These are phyloP conservation scores for Trichoderma reesei DNA, from an alignment of 495 filamentous ascomycete species.

Conservation along the genomic window DNA sequence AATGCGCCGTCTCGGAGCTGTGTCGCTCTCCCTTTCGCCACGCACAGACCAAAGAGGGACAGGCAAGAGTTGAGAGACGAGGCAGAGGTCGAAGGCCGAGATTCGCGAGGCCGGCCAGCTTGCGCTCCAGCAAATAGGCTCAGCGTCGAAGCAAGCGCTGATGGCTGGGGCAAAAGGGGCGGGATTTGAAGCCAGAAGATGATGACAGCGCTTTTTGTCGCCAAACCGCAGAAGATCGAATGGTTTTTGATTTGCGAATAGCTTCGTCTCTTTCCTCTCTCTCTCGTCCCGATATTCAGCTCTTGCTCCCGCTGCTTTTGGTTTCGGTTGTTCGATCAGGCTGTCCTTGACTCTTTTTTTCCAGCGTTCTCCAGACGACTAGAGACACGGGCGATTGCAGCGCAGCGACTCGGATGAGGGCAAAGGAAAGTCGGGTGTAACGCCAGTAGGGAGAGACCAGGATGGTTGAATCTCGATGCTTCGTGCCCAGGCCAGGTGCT, in stretches of 20 bases:
- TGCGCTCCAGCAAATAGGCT: no score
- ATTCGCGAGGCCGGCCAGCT: no score
- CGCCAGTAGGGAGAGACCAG: background rate
- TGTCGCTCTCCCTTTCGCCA: background rate
- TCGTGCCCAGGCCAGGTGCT: background rate
- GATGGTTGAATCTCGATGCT: background rate
- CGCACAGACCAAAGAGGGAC: background rate
- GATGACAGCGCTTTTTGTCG: no score
- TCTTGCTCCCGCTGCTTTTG: background rate
- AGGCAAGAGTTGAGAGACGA: background rate
- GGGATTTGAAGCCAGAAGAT: no score
- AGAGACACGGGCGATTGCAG: background rate
- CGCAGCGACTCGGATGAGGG: slow-evolving; percentile 6
- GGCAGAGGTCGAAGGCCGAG: background rate
- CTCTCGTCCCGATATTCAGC: background rate
- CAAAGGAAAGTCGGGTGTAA: background rate
- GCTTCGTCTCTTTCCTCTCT: background rate
- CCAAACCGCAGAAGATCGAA: no score
- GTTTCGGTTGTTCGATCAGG: background rate
- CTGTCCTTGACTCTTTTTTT: background rate
- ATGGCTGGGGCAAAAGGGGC: no score
- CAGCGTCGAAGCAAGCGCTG: no score
- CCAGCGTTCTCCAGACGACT: background rate
- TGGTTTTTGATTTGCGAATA: no score
- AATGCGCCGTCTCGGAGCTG: background rate